These are phyloP conservation scores for Penicillium sp. DNA, from an alignment of 2,329 filamentous ascomycete genomes.

Conservation along the genomic window DNA sequence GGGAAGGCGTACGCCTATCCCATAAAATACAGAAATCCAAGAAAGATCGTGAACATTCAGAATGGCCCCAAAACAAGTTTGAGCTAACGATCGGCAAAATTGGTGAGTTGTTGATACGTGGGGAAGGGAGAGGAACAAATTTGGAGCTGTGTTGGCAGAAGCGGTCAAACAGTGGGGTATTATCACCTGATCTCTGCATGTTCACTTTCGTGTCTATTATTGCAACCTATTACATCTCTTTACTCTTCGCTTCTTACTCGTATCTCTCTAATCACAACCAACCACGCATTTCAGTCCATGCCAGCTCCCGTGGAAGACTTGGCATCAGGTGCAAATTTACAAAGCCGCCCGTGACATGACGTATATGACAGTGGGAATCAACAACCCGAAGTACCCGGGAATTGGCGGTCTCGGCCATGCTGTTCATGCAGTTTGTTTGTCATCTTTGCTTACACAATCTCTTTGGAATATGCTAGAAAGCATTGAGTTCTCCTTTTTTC, in stretches of 20 bases:
- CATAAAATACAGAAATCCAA: constrained; percentile 5
- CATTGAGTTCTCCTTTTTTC: not conserved
- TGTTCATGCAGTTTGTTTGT: constrained; percentile 10
- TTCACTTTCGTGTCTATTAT: not conserved
- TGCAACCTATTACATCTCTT: not conserved
- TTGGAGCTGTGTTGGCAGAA: constrained; percentile 13
- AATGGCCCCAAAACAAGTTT: not conserved
- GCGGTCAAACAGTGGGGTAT: constrained; percentile 11
- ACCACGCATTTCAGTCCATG: not conserved
- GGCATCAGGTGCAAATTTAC: not conserved
- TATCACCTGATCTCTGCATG: constrained; percentile 1
- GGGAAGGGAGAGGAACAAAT: constrained; percentile 6
- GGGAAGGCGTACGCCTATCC: constrained; percentile 24
- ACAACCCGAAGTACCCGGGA: constrained; percentile 37
- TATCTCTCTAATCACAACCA: not conserved
- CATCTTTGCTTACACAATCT: not conserved
- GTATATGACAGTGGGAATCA: constrained; percentile 29
- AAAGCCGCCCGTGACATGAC: not conserved
- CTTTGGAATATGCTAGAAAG: not conserved
- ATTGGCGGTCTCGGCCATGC: constrained; percentile 32
- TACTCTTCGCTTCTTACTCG: not conserved
- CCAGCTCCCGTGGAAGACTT: not conserved
- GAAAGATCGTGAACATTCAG: constrained; percentile 8
- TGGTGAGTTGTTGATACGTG: not conserved
- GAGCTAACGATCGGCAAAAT: not conserved